These are phyloP conservation scores for Didymella lethalis DNA, from an alignment of 2,329 filamentous ascomycete species.

Conservation along the genomic window DNA sequence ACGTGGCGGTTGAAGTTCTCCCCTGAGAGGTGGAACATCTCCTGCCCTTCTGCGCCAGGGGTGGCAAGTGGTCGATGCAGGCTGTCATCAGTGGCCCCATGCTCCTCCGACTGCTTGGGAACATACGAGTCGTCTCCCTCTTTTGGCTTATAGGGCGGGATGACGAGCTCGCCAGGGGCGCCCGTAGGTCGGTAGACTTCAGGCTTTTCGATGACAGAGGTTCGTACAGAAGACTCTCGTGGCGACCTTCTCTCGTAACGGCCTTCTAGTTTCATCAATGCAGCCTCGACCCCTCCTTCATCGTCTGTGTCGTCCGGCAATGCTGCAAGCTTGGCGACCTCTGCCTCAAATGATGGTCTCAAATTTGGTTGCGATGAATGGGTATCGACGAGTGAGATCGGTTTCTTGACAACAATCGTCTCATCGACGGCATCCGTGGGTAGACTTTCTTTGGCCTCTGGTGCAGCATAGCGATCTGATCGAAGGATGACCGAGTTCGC, in stretches of 20 bases:
- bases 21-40: conserved; percentile 43
- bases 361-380: conserved; percentile 64
- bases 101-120: conserved; percentile 30
- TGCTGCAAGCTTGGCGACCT: conserved; percentile 84
- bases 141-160: conserved; percentile 26
- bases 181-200: conserved; percentile 37
- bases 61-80: conserved; percentile 40
- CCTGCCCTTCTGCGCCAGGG: conserved; percentile 38
- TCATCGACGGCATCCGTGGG: conserved; percentile 22
- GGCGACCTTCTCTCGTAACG: conserved; percentile 68
- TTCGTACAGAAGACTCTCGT: conserved; percentile 32
- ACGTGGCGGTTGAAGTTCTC: conserved; percentile 41
- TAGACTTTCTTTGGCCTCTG: conserved; percentile 23
- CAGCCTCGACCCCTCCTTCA: conserved; percentile 89
- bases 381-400: conserved; percentile 57
- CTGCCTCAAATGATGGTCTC: conserved; percentile 81
- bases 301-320: conserved; percentile 83
- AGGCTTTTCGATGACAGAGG: conserved; percentile 25
- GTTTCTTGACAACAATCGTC: conserved; percentile 34
- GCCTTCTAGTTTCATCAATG: conserved; percentile 89
- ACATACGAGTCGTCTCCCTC: neutral
- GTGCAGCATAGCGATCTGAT: conserved; percentile 40
- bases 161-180: conserved; percentile 25
- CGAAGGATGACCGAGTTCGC: conserved; percentile 50
- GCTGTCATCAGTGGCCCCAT: conserved; percentile 35